Conservation (phyloP, 306 rosid species). For the Acacia confusa region DNA sequence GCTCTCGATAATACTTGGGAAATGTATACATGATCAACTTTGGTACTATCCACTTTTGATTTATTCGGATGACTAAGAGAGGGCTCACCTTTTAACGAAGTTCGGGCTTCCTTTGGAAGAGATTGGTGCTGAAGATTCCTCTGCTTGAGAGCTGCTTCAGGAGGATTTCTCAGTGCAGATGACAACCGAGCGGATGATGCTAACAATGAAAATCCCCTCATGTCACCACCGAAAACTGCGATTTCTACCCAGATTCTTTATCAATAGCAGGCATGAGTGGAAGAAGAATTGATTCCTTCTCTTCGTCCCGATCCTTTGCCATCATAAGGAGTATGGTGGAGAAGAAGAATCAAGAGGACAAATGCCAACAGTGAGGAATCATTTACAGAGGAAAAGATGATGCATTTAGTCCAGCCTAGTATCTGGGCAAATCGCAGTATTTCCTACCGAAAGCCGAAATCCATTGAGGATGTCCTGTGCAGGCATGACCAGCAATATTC, state of each 20-base stretch:
- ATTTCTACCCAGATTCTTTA: background rate
- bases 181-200: constrained; percentile 44
- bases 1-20: constrained; percentile 53
- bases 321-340: background rate
- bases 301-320: background rate
- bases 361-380: background rate
- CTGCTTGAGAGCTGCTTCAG: constrained; percentile 28
- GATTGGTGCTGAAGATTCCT: constrained; percentile 8
- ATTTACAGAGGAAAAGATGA: background rate
- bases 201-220: constrained; percentile 47
- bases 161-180: constrained; percentile 35
- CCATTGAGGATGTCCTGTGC: background rate
- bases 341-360: background rate
- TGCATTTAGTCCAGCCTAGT: background rate
- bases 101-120: background rate
- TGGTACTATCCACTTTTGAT: constrained; percentile 18
- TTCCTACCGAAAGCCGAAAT: background rate
- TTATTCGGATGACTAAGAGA: constrained; percentile 18
- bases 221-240: constrained; percentile 15
- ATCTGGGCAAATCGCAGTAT: background rate
- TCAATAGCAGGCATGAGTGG: background rate
- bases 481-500: background rate
- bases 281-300: background rate
- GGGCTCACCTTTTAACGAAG: constrained; percentile 43
- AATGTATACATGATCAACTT: constrained; percentile 52